Base-by-base conservation (phyloP, 2,329 filamentous ascomycete genomes). In the Macrophomina pseudophaseolina region DNA sequence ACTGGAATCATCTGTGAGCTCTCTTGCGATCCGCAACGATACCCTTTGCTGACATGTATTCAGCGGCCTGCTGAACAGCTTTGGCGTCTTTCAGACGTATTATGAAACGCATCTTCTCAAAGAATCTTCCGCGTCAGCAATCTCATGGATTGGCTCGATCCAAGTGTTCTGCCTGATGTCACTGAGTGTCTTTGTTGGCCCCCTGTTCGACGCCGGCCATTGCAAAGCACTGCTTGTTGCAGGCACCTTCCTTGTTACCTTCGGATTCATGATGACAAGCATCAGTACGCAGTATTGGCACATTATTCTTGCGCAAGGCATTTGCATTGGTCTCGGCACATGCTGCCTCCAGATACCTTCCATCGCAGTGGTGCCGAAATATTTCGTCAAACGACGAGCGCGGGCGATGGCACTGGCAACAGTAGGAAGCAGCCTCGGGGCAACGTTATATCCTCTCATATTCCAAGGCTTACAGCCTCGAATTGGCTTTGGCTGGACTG, bases 401-500 rank as follows among this genome's bases (percentile, higher is more conserved):
- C 76, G 76, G 0, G 81, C 80, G 0, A 80, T 80, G 23, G 82
- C 82, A 9, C 60, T 84, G 14, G 81, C 81, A 1, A 80, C 82
- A 1, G 74, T 79, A 3, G 82, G 82, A 0, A 78, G 75, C 46
- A 78, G 74, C 16, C 70, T 62, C 5, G 58, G 58, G 16, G 44
- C 18, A 4, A 68, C 44, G 1, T 16, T 68, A 18, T 66, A 63
- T 14, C 84, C 84, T 0, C 84, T 86, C 54, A 76, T 85, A 5
- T 85, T 90, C 71, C 82, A 87, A 70, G 82, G 85, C 58, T 77
- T 90, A 18, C 80, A 87, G 6, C 85, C 86, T 0, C 74, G 78
- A 16, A 80, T 90, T 35, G 88, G 88, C 0, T 91, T 90, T 70
- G 78, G 81, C 0, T 90, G 88, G 87, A 84, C 88, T 0, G 87